Evolutionary conservation across 2,329 filamentous ascomycete species (phyloP), one percentile per base, ranked within the genome.

Genomic region (Alternaria sp.): DNA sequence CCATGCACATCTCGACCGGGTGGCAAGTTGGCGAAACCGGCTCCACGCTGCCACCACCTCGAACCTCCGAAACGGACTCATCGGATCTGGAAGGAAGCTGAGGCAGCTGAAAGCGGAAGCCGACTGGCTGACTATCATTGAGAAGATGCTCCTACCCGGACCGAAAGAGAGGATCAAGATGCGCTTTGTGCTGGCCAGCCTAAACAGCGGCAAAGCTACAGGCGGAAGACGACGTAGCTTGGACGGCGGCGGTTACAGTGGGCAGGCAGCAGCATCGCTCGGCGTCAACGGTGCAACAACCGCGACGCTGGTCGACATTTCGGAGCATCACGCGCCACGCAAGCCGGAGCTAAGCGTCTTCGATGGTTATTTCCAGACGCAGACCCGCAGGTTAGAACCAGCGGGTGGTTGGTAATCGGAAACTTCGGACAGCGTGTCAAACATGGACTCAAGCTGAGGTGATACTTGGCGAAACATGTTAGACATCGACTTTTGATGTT

Each of bases 1-100:
- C 70, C 80, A 81, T 54, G 75, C 76, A 9, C 79, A 81, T 59
- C 67, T 80, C 3, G 78, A 80, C 44, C 75, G 75, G 7, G 79
- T 81, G 0, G 70, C 62, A 15, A 76, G 68, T 52, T 79, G 73
- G 77, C 71, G 75, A 13, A 78, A 71, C 61, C 67, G 75, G 15
- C 67, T 77, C 21, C 73, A 73, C 19, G 77, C 73, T 50, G 68
- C 73, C 7, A 77, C 71, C 7, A 80, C 70, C 23, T 73, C 75
- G 0, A 70, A 69, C 6, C 70, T 77, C 11, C 69, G 76, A 12
- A 75, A 70, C 9, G 77, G 74, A 0, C 58, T 72, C 8, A 69
- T 72, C 17, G 74, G 75, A 13, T 73, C 74, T 6, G 74, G 76
- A 3, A 66, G 77, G 21, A 70, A 71, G 49, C 52, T 74, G 52